Base-by-base conservation (phyloP, 2,329 filamentous ascomycete genomes). In the Aspergillus sp. region DNA sequence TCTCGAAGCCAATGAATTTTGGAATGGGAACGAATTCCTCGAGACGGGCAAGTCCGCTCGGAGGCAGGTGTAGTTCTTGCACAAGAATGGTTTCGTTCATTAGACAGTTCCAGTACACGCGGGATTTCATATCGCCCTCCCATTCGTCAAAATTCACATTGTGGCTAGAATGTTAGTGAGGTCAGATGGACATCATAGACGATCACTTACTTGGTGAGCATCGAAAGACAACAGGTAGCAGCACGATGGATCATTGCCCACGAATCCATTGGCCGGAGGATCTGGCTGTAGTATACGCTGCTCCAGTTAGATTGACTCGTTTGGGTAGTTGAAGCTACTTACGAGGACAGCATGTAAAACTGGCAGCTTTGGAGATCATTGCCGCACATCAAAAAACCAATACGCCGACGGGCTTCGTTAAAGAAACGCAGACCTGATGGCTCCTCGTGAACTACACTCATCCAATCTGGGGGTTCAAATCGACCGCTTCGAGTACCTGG, bases 81-180 rank as follows among this genome's bases (percentile, higher is more conserved):
- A 74, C 73, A 9, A 78, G 69, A 41, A 79, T 75, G 1, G 73
- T 76, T 51, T 79, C 75, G 49, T 76, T 75, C 73, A 78, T 76
- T 36, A 77, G 62, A 11, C 73, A 74, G 44, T 73, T 77, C 76
- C 76, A 79, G 49, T 76, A 79, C 2, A 78, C 65, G 12, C 75
- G 65, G 2, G 74, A 75, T 46, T 78, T 71, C 74, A 79, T 78
- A 54, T 79, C 76, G 5, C 72, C 71, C 46, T 75, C 72, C 75
- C 75, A 79, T 28, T 71, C 60, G 44, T 78, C 69, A 42, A 75
- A 64, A 27, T 72, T 68, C 27, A 64, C 63, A 37, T 66, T 60
- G 42, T 66, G 65, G 46, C 62, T 66, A 27, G 39, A 52, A 38
- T 29, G 62, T 47, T 51, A 32, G 9, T 37, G 19, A 45, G 31